Percentiles rank a stretch among this genome's conserved stretches.
Evolutionary conservation across 148 eudicot species (phyloP).

Genomic region (Vaccinium darrowii): DNA sequence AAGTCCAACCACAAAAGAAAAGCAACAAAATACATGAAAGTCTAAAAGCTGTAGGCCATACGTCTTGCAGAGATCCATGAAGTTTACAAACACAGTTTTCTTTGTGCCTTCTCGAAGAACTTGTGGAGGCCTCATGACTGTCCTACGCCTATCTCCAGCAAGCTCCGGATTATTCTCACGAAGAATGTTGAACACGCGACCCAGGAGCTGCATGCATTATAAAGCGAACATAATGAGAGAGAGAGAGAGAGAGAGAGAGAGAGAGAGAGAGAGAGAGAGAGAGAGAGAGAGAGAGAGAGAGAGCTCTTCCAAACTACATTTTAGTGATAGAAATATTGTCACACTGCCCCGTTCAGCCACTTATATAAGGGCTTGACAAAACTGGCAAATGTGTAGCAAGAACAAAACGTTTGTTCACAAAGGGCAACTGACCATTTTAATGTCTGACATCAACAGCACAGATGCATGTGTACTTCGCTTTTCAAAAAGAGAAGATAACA

Average conservation of each 20-base stretch:
- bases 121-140: conserved; percentile 99
- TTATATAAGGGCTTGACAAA: background rate
- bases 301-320: background rate
- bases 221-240: too few relatives aligned
- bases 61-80: conserved; percentile 97
- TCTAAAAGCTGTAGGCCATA: conserved; percentile 22
- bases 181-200: conserved; percentile 84
- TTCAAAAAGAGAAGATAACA: background rate
- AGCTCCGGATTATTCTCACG: conserved; percentile 98
- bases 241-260: background rate
- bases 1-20: conserved; percentile 1
- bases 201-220: conserved; percentile 61
- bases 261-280: too few relatives aligned
- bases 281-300: background rate
- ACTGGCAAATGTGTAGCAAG: background rate
- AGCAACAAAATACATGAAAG: background rate
- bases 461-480: background rate
- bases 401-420: background rate
- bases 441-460: background rate
- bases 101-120: conserved; percentile 99
- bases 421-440: background rate
- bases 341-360: background rate
- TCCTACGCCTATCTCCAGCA: conserved; percentile 93
- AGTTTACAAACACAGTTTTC: conserved; percentile 92
- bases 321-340: background rate